Percentiles rank a stretch among this genome's conserved stretches.
phyloP scores from a whole-genome alignment of 768 basidiomycete genomes.

The Ramaria rubella region DNA sequence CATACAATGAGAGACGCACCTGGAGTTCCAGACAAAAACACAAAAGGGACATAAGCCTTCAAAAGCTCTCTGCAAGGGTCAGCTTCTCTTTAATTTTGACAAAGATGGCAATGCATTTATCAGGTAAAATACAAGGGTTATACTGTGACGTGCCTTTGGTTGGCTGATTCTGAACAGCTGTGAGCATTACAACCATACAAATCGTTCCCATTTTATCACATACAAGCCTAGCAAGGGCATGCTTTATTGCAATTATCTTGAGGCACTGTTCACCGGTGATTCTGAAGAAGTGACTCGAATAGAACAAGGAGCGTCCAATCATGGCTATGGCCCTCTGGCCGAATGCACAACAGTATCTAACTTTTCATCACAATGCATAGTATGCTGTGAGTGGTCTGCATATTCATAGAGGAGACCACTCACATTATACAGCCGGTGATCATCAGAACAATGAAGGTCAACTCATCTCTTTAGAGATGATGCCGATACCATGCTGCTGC shows the following conservation, averaged over 20 bases:
- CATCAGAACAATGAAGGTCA: not conserved
- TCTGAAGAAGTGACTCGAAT: not conserved
- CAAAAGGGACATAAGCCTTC: not conserved
- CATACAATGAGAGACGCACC: not conserved
- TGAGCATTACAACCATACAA: not conserved
- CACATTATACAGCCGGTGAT: not conserved
- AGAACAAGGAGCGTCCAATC: not conserved
- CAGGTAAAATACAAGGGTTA: not conserved
- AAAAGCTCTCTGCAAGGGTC: not conserved
- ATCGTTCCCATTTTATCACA: not conserved
- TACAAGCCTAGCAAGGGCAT: not conserved
- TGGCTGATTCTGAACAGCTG: no score
- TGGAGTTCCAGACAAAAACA: not conserved
- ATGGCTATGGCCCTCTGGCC: not conserved
- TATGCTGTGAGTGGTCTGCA: not conserved
- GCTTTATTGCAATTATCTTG: not conserved
- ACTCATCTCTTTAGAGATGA: not conserved
- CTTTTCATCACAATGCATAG: not conserved
- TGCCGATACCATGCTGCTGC: not conserved
- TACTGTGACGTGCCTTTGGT: not conserved
- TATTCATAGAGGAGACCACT: not conserved
- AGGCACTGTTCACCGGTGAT: not conserved
- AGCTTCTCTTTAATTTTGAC: not conserved
- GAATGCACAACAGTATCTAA: not conserved
- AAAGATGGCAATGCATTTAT: not conserved